Evolutionary conservation across 2,329 filamentous ascomycete genomes (phyloP), one percentile per base, ranked within the genome.

Genomic region (Chaetomiaceae sp.): DNA sequence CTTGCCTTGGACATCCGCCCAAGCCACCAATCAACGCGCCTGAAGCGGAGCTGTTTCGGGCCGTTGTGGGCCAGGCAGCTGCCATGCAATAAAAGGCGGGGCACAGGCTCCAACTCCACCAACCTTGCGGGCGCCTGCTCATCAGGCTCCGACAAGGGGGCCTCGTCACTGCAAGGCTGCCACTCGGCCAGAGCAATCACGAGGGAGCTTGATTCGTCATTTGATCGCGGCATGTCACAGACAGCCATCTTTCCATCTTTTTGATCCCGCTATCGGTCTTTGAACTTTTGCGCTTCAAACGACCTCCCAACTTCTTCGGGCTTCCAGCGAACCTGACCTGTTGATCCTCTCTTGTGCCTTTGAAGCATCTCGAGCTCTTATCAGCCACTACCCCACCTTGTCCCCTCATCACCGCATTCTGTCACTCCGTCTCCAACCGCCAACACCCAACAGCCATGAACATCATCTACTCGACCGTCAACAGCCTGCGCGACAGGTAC

Each of bases 401-500:
- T 23, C 46, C 15, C 33, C 40, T 20, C 39, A 9, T 17, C 33
- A 23, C 38, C 14, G 12, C 20, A 33, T 3, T 6, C 15, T 7
- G 38, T 3, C 4, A 17, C 3, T 4, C 33, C n/a, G 23, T 25
- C 23, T 17, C 20, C 31, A 36, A 22, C 27, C 22, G 17, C 33
- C 31, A 15, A 25, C n/a, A 43, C 29, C 29, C 46, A 9, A 11
- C 29, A 66, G 73, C 61, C 56, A 95, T 96, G 89, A 94, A 95
- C 70, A 86, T 91, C 75, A 81, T 96, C 66, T 90, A 95, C 72
- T 95, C 91, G 52, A 92, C 90, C 47, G 85, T 96, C 70, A 94
- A 95, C 71, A 90, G 86, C 63, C 84, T 96, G 67, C 88, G 92
- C 64, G 94, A 97, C 74, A 87, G 86, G 64, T 92, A 95, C 72